phyloP scores from a whole-genome alignment of 2,329 filamentous ascomycete genomes.

The Fusarium secorum region DNA sequence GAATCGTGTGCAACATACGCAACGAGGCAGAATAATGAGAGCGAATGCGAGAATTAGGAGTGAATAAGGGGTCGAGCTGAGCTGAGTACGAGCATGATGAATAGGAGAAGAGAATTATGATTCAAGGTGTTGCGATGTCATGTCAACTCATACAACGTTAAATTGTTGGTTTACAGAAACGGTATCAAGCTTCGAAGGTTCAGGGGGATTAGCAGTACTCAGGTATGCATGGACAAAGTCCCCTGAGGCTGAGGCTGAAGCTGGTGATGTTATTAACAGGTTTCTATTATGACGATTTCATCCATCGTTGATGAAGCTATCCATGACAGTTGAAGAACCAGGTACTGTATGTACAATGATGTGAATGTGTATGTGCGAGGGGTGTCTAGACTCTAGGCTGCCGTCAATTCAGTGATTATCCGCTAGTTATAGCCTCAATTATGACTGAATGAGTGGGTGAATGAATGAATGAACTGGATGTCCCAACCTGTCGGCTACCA shows the following conservation, averaged over 20 bases:
- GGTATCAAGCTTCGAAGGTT: constrained; percentile 19
- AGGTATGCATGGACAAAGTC: constrained; percentile 12
- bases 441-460: not conserved
- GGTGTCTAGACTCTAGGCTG: constrained; percentile 1
- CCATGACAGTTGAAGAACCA: not conserved
- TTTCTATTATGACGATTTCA: not conserved
- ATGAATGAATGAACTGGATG: not conserved
- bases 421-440: constrained; percentile 26
- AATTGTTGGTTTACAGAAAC: not conserved
- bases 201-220: not conserved
- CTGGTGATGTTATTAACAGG: not conserved
- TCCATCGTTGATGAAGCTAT: not conserved
- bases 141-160: not conserved
- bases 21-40: not conserved
- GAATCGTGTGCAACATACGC: not conserved
- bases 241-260: constrained; percentile 7
- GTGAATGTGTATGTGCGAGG: not conserved
- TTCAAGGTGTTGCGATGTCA: constrained; percentile 5
- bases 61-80: not conserved
- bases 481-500: constrained; percentile 34
- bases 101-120: not conserved
- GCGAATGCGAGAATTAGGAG: not conserved
- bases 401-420: not conserved
- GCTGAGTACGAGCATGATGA: not conserved
- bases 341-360: not conserved